These are phyloP conservation scores for Vicia sativa DNA, from an alignment of 306 rosid genomes.

Conservation along the genomic window DNA sequence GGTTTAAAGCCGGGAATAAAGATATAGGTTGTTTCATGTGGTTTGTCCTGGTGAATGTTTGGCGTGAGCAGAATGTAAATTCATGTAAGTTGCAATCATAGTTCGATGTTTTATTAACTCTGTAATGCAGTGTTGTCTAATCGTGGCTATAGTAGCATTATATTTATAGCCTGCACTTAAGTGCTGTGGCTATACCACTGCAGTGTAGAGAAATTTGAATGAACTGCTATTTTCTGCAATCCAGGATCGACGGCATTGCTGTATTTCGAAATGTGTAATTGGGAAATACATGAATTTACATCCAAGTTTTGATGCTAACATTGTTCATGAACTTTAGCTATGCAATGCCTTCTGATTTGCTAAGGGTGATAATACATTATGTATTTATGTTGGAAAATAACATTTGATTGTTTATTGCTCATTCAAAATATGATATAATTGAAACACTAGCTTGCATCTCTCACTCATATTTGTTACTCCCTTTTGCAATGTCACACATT, in stretches of 20 bases:
- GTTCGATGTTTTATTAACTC: not conserved
- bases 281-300: conserved; percentile 5
- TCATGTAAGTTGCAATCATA: conserved; percentile 11
- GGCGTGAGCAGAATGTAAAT: conserved; percentile 25
- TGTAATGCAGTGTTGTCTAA: not conserved
- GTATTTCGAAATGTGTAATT: not conserved
- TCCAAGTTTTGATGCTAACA: conserved; percentile 6
- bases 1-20: conserved; percentile 53
- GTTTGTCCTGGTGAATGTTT: not conserved
- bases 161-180: not conserved
- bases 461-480: not conserved
- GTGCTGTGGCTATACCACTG: not conserved
- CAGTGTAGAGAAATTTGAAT: not conserved
- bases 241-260: not conserved
- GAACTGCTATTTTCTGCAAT: not conserved
- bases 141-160: not conserved
- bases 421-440: not conserved
- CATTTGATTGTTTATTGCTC: not conserved
- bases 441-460: not conserved
- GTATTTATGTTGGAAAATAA: not conserved
- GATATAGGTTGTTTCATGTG: conserved; percentile 27
- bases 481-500: not conserved
- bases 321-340: not conserved
- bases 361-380: not conserved
- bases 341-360: not conserved